Base-by-base conservation (phyloP, 2,329 filamentous ascomycete species). In the Aschersonia sp. region DNA sequence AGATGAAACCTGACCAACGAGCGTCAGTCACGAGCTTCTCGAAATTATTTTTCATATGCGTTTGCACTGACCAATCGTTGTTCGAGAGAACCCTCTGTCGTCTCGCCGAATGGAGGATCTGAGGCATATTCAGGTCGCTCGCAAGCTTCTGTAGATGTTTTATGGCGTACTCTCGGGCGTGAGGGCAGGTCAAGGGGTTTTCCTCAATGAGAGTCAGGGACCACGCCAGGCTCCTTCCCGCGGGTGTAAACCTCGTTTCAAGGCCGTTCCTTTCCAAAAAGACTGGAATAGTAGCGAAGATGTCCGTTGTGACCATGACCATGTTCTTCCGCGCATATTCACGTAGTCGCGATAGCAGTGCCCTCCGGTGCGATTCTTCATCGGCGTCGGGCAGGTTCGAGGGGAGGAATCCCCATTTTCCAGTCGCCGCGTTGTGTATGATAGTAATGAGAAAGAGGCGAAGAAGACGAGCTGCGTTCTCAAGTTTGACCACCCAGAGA, bases 391-490 rank as follows among this genome's bases (percentile, higher is more conserved):
- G 20, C 20, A 20, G 35, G 7, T 12, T 38, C 35, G 35, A 38
- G 7, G 7, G 7, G 3, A 9, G 7, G 7, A 4, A 7, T 38
- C 4, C 3, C 7, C 35, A 38, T 7, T 38, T 28, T 5, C 45
- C 44, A 2, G 50, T 40, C 38, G 44, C 44, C 9, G 51, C 47
- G 3, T 44, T 31, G 43, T 43, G 50, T 3, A 57, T 49, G 32
- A 54, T 50, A 6, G 51, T 50, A 32, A 55, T 51, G 7, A 59
- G 51, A 9, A 58, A 56, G n/a, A 56, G 48, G 4, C 57, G 54
- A 6, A 58, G 46, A 45, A 58, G 52, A 5, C 57, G 55, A 6
- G 58, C 32, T 0, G 57, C 53, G 42, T 56, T 59, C 57, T 55
- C 58, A n/a, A 56, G 46, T 31, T 57, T 58, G 7, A 54, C 51